These are phyloP conservation scores for Geum urbanum DNA, from an alignment of 306 rosid species.

Conservation along the genomic window DNA sequence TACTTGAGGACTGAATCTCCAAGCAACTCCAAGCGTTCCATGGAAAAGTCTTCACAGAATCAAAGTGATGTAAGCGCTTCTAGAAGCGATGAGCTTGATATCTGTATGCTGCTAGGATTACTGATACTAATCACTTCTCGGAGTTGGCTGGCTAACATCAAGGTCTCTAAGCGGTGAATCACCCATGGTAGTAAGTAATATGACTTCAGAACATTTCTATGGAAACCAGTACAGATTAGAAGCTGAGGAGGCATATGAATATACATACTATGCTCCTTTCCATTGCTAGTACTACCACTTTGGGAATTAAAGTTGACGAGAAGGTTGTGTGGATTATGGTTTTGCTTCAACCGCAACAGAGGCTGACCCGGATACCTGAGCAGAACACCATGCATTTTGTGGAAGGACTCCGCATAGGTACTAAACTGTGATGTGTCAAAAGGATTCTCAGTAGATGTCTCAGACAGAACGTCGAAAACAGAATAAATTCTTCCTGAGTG, in stretches of 20 bases:
- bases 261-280: constrained; percentile 47
- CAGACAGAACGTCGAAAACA: constrained; percentile 38
- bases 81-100: constrained; percentile 72
- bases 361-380: constrained; percentile 37
- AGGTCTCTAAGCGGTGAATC: constrained; percentile 75
- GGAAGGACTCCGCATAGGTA: constrained; percentile 53
- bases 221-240: constrained; percentile 47
- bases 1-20: constrained; percentile 92
- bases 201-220: constrained; percentile 57
- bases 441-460: constrained; percentile 66
- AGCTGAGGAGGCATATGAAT: constrained; percentile 92
- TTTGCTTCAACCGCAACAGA: constrained; percentile 79
- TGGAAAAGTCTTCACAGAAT: constrained; percentile 54
- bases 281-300: constrained; percentile 57
- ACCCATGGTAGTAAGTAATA: constrained; percentile 75
- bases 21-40: constrained; percentile 96
- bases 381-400: constrained; percentile 46
- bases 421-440: constrained; percentile 45
- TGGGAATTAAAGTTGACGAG: constrained; percentile 60
- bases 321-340: constrained; percentile 90
- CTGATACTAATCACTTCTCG: constrained; percentile 52
- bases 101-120: constrained; percentile 34
- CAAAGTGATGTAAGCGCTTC: constrained; percentile 76
- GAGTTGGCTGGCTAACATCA: constrained; percentile 87
- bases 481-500: constrained; percentile 81